These are phyloP conservation scores for Thelonectria olida DNA, from an alignment of 2,329 filamentous ascomycete species.

Conservation along the genomic window DNA sequence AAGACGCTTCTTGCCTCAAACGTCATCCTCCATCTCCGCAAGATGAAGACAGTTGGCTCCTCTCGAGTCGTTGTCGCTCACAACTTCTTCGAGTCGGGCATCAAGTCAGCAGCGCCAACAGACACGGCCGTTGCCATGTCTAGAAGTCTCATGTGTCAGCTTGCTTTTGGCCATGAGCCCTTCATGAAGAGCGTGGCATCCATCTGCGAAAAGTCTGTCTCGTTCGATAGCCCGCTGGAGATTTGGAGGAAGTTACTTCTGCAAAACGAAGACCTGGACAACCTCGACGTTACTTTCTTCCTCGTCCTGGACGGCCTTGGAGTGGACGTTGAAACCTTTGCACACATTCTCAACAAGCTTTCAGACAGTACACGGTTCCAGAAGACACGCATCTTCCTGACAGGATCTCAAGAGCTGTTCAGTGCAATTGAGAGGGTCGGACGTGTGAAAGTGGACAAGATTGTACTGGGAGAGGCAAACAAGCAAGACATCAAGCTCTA, in stretches of 20 bases:
- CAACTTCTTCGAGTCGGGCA: conserved; percentile 9
- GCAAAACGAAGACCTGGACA: conserved; percentile 42
- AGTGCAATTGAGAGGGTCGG: conserved; percentile 27
- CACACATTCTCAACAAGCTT: conserved; percentile 38
- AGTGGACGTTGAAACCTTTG: conserved; percentile 26
- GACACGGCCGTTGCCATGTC: not conserved
- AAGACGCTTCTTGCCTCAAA: conserved; percentile 47
- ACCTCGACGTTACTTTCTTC: conserved; percentile 44
- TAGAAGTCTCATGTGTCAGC: conserved; percentile 40
- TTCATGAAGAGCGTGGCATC: conserved; percentile 44
- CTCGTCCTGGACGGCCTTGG: conserved; percentile 44
- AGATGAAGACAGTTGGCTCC: conserved; percentile 9
- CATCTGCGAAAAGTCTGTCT: conserved; percentile 35
- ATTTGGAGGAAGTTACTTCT: conserved; percentile 45
- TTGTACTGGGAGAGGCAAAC: conserved; percentile 40
- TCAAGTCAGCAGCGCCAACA: not conserved
- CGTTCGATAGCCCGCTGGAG: conserved; percentile 41
- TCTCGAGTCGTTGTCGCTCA: conserved; percentile 16
- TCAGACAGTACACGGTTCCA: conserved; percentile 25
- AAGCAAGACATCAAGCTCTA: conserved; percentile 42
- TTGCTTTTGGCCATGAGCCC: conserved; percentile 43
- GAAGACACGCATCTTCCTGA: conserved; percentile 41
- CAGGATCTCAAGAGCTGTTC: conserved; percentile 31
- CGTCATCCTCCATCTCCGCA: conserved; percentile 39
- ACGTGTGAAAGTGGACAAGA: conserved; percentile 26